Evolutionary conservation across 306 rosid species (phyloP).

Genomic region (Dryas octopetala): DNA sequence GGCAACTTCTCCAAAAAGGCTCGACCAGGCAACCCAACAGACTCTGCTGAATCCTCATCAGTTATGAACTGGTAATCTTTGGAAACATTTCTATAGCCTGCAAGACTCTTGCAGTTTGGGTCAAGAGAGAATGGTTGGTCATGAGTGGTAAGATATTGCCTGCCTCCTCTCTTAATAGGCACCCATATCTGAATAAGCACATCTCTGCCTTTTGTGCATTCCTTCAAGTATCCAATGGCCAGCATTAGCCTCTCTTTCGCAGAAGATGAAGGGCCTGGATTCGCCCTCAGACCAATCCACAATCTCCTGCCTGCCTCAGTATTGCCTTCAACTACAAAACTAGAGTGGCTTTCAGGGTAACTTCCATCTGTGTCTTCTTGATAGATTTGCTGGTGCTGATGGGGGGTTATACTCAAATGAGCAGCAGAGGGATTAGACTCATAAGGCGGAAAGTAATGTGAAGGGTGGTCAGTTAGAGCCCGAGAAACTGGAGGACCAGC

Average conservation of each 20-base stretch:
- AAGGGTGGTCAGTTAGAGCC: not conserved
- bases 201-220: conserved; percentile 36
- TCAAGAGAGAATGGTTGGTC: conserved; percentile 27
- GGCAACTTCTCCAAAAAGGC: conserved; percentile 24
- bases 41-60: conserved; percentile 19
- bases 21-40: conserved; percentile 17
- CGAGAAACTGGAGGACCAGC: not conserved
- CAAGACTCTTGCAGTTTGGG: conserved; percentile 9
- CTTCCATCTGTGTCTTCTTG: conserved; percentile 17
- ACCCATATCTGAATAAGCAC: conserved; percentile 58
- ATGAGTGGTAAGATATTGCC: conserved; percentile 10
- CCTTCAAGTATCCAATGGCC: conserved; percentile 45
- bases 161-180: conserved; percentile 31
- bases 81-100: conserved; percentile 22
- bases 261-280: conserved; percentile 30
- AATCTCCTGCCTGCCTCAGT: conserved; percentile 33
- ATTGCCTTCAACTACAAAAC: conserved; percentile 16
- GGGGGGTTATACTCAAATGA: not conserved
- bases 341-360: not conserved
- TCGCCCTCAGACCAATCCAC: conserved; percentile 48
- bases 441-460: conserved; percentile 19
- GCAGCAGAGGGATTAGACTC: not conserved
- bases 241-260: conserved; percentile 51
- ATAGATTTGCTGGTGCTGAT: conserved; percentile 28
- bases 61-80: conserved; percentile 13